A percentile compares a stretch with the other conserved stretches of the same genome.
Evolutionary conservation across 108 stramenopile species (phyloP).

Genomic region (Nannochloropsis salina): DNA sequence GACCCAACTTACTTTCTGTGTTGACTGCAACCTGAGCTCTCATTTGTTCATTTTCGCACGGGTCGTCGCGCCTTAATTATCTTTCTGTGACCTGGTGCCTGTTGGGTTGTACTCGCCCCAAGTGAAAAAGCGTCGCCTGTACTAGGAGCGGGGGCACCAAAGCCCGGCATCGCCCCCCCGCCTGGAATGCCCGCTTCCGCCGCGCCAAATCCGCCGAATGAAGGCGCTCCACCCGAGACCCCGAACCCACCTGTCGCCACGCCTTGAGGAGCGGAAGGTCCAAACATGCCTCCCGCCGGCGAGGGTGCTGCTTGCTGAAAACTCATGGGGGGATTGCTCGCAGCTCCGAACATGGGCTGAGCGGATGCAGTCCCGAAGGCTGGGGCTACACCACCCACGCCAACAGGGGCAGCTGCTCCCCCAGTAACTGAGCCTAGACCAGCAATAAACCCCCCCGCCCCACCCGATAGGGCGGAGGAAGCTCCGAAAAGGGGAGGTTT

Average conservation of each 20-base stretch:
- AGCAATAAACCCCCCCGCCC: background rate
- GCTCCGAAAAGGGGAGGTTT: constrained; percentile 15
- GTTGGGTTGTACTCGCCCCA: background rate
- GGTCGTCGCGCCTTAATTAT: background rate
- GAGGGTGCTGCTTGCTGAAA: background rate
- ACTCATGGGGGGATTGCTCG: background rate
- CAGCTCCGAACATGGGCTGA: background rate
- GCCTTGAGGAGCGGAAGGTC: background rate
- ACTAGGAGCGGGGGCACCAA: background rate
- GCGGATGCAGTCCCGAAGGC: background rate
- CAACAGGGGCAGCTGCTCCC: background rate
- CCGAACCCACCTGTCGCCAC: background rate
- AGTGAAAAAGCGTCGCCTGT: background rate
- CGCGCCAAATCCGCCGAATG: background rate
- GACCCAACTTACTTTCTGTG: too few species aligned
- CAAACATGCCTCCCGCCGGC: background rate
- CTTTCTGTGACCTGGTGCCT: background rate
- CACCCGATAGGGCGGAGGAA: background rate
- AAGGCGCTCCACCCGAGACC: background rate
- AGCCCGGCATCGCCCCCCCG: background rate
- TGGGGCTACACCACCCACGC: background rate
- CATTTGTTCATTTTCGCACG: background rate
- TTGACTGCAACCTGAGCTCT: too few species aligned
- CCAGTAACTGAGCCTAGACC: background rate
- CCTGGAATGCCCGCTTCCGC: background rate